Base-by-base conservation (phyloP, 225 moss, liverwort and hornwort species). In the Pseudisothecium myosuroides region DNA sequence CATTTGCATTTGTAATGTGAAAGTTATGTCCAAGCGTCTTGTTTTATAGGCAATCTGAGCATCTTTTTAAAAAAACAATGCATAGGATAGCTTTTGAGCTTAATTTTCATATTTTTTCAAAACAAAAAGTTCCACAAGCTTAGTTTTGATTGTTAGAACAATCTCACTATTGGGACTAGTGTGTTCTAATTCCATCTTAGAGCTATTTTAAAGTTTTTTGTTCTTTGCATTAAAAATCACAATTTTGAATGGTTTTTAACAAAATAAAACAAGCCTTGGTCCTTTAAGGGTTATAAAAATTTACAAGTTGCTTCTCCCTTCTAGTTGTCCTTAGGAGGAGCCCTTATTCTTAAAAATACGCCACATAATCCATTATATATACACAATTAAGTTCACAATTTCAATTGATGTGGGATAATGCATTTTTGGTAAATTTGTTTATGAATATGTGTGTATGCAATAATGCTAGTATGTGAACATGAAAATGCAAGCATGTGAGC, bases 341-440 rank as follows among this genome's bases (percentile, higher is more conserved):
- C 1, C 7, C 12, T 31, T 32, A 34, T 2, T 12, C 20, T 20
- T 19, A 5, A 11, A 47, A 32, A 49, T 49, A 32, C 0, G 3
- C 31, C 19, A 75, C 2, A 31, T 3, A 47, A 31, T 31, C 11
- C 2, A 1, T 7, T 75, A 49, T 19, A 74, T 31, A 49, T 11
- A 75, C 2, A 32, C 2, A 2, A 49, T 76, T 4, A 21, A 76
- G 1, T 20, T 76, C 6, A 12, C 0, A 32, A 0, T 32, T 76
- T 50, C 21, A 50, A 34, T 20, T 76, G 32, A 50, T 50, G 20
- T 32, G 3, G 4, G 1, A 49, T 11, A 12, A 12, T 49, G 12
- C 11, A 49, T 31, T 6, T 45, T 31, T 28, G 17, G 28, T 45
- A 28, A 73, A 28, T 45, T 31, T 47, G 74, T 47, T 31, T 31